Base-by-base conservation (phyloP, 768 basidiomycete species). In the Collybia nuda region DNA sequence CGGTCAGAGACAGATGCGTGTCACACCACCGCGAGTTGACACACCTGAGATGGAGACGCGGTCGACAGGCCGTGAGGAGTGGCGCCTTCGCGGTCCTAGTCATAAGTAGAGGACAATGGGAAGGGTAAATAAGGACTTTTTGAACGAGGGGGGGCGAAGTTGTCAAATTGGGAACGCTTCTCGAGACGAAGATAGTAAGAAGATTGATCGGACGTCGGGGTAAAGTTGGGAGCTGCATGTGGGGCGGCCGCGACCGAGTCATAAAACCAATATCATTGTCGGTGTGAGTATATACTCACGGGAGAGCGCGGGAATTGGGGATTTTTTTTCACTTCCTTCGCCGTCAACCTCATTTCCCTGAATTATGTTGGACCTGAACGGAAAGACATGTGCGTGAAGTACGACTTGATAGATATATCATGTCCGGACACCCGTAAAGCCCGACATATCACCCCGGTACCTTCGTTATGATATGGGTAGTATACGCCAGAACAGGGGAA, bases 221-320 rank as follows among this genome's bases (percentile, higher is more conserved):
- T 21, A 19, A 18, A 45, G 36, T 40, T 32, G 12, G 35, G 32
- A 35, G 38, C 24, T 43, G 21, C 12, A 14, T 23, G 23, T 43
- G 9, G 6, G n/a, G 19, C 14, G 5, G 17, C 32, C 43, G 26
- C 22, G 12, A 45, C 42, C 55, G 58, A 61, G 60, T 63, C 59
- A 61, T 54, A 51, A 6, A 17, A 15, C 22, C 18, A 14, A 32
- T 32, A 32, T 32, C 14, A 44, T 9, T 51, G 56, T 53, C 32
- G 32, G 32, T 32, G 32, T 9, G 14, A 14, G 32, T 55, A 47
- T 37, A 45, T 44, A 65, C 61, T 50, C 61, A 61, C 61, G 59
- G 47, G 52, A 29, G 39, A 55, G 56, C 57, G 61, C 58, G 60
- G 55, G 59, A 61, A 49, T 18, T 5, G 24, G 17, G 2, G 15